Evolutionary conservation across 2,329 filamentous ascomycete species (phyloP).

Genomic region (Ilyonectria mors-panacis): DNA sequence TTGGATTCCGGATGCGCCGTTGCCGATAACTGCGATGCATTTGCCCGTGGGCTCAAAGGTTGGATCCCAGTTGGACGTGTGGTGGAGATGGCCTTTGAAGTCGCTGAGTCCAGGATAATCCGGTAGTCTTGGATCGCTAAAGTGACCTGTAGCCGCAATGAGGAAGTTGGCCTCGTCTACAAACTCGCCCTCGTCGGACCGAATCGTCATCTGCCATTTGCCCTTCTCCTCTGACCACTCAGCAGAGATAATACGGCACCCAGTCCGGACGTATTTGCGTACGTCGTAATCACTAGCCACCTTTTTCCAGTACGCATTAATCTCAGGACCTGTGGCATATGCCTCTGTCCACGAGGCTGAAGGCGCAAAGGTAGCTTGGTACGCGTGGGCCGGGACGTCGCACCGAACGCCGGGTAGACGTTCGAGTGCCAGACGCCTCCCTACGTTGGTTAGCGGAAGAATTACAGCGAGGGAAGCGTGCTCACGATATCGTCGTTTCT

Average conservation of each 20-base stretch:
- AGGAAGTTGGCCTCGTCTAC: constrained; percentile 22
- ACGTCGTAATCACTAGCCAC: constrained; percentile 15
- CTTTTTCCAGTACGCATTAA: constrained; percentile 14
- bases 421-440: constrained; percentile 15
- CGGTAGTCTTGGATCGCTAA: constrained; percentile 17
- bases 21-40: constrained; percentile 14
- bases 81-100: constrained; percentile 12
- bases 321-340: constrained; percentile 13
- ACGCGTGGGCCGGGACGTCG: constrained; percentile 14
- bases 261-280: constrained; percentile 11
- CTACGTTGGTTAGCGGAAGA: not conserved
- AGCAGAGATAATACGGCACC: not conserved
- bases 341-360: constrained; percentile 12
- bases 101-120: constrained; percentile 16
- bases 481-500: constrained; percentile 18
- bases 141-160: constrained; percentile 1
- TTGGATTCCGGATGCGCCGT: constrained; percentile 18
- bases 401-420: constrained; percentile 13
- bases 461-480: too few species aligned
- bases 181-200: not conserved
- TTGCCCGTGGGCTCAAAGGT: constrained; percentile 15
- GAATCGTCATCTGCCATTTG: constrained; percentile 11
- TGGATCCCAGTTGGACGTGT: constrained; percentile 21
- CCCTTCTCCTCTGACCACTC: constrained; percentile 17
- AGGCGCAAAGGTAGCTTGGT: constrained; percentile 13